A percentile compares a stretch with the other conserved stretches of the same genome.
Evolutionary conservation across 2,329 filamentous ascomycete species (phyloP).

Genomic region (Exophiala dermatitidis): DNA sequence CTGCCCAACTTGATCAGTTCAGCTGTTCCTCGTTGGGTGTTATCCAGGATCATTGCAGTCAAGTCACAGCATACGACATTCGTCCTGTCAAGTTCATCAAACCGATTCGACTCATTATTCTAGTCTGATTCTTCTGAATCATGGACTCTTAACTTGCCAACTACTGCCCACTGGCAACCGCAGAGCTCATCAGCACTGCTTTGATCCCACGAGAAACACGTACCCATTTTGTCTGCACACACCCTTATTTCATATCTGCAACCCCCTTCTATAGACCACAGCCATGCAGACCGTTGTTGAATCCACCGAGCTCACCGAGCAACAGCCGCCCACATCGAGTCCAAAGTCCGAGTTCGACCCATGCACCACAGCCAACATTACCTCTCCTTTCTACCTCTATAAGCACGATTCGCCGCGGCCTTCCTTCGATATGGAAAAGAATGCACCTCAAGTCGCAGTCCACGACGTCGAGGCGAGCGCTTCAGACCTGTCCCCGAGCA

Average conservation of each 20-base stretch:
- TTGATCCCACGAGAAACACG: constrained; percentile 2
- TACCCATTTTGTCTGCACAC: neutral
- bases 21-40: neutral
- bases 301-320: constrained; percentile 20
- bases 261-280: constrained; percentile 1
- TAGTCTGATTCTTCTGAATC: neutral
- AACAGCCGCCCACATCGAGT: constrained; percentile 4
- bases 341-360: constrained; percentile 34
- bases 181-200: neutral
- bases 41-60: neutral
- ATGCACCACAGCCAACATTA: constrained; percentile 35
- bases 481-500: constrained; percentile 19
- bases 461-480: constrained; percentile 33
- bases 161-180: constrained; percentile 6
- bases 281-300: constrained; percentile 8
- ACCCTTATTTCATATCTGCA: constrained; percentile 2
- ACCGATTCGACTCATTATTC: neutral
- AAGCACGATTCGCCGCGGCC: constrained; percentile 33
- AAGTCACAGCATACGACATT: neutral
- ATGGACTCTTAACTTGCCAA: constrained; percentile 13
- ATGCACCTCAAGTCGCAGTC: constrained; percentile 18
- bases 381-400: constrained; percentile 41
- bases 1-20: neutral
- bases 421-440: constrained; percentile 27
- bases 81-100: neutral